phyloP scores from a whole-genome alignment of 176 grass and related monocot genomes.

The Pharus latifolius region DNA sequence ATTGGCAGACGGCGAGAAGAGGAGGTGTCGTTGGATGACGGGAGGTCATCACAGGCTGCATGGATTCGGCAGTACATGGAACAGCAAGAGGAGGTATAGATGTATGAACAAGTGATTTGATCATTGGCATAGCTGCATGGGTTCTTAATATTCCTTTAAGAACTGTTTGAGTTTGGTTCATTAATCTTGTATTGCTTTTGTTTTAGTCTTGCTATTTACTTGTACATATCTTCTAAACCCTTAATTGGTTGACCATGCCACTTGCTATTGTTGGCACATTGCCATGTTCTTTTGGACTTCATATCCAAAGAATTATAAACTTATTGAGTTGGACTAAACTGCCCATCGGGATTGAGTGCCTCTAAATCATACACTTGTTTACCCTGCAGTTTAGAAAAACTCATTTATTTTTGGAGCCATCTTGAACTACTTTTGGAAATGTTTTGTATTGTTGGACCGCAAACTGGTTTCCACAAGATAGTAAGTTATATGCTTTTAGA shows the following conservation, averaged over 20 bases:
- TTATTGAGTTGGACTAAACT: not conserved
- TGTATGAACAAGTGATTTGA: not conserved
- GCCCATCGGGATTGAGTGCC: not conserved
- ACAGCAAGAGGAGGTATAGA: constrained; percentile 74
- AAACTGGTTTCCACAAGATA: not conserved
- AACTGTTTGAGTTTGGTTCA: not conserved
- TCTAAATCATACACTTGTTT: not conserved
- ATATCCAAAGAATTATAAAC: no score
- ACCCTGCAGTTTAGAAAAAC: not conserved
- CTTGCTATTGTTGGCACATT: constrained; percentile 1
- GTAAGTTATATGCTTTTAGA: not conserved
- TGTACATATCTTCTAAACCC: not conserved
- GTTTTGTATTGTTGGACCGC: not conserved
- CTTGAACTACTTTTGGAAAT: not conserved
- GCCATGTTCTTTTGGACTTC: not conserved
- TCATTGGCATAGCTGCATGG: not conserved
- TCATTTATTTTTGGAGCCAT: not conserved
- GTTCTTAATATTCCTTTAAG: not conserved
- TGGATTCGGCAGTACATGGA: constrained; percentile 99
- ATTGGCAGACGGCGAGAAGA: constrained; percentile 33
- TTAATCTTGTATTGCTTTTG: not conserved
- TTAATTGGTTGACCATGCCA: not conserved
- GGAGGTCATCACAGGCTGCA: constrained; percentile 55
- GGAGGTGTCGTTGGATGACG: constrained; percentile 63
- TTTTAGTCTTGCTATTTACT: not conserved